Percentiles rank a stretch among this genome's conserved stretches.
phyloP scores from a whole-genome alignment of 768 basidiomycete genomes.

The Mycena vitilis region DNA sequence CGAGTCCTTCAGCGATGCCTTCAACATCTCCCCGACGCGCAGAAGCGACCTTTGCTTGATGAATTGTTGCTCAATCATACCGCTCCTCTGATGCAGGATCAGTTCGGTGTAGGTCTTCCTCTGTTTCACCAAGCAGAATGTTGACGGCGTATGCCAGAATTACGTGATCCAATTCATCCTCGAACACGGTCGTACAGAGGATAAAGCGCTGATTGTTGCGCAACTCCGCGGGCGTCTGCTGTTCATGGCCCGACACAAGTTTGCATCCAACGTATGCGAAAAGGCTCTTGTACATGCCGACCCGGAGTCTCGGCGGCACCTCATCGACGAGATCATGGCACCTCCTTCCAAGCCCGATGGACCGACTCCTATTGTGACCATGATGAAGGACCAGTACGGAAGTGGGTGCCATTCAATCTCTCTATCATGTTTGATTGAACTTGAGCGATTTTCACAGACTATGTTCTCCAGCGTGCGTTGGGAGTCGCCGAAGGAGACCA shows the following conservation, averaged over 20 bases:
- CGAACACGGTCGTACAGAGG: constrained; percentile 79
- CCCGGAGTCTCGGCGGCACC: constrained; percentile 67
- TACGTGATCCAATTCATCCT: constrained; percentile 97
- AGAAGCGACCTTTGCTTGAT: constrained; percentile 79
- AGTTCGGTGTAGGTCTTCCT: constrained; percentile 80
- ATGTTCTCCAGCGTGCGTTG: constrained; percentile 86
- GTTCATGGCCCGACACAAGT: constrained; percentile 87
- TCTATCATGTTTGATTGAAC: background rate
- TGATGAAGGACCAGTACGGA: constrained; percentile 91
- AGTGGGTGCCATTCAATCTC: constrained; percentile 64
- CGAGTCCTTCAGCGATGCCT: constrained; percentile 94
- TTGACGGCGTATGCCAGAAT: constrained; percentile 61
- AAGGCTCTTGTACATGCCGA: constrained; percentile 82
- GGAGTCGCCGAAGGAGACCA: constrained; percentile 78
- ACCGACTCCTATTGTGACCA: constrained; percentile 72
- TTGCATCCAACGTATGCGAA: constrained; percentile 96
- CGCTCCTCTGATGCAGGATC: constrained; percentile 84
- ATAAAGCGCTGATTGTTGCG: constrained; percentile 72
- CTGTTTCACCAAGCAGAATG: constrained; percentile 11
- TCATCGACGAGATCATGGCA: constrained; percentile 87
- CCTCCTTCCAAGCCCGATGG: constrained; percentile 67
- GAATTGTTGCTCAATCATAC: constrained; percentile 79
- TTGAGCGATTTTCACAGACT: constrained; percentile 60
- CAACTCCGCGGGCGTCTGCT: constrained; percentile 84
- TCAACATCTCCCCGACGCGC: constrained; percentile 80